These are phyloP conservation scores for Cystofilobasidium capitatum DNA, from an alignment of 768 basidiomycete species.

Conservation along the genomic window DNA sequence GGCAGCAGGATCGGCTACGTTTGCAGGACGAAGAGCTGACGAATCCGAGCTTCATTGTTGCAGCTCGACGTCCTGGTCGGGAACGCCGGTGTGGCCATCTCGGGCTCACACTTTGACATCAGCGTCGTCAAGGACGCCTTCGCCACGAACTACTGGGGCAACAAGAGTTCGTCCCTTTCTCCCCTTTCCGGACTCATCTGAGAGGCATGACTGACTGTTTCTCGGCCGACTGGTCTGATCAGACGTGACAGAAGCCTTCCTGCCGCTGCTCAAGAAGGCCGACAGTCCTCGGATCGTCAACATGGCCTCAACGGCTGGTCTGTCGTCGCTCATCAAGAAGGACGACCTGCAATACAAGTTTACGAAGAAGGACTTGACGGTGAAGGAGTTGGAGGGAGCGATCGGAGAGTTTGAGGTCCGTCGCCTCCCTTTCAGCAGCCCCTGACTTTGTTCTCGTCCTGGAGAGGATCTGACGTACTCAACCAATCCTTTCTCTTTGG, in stretches of 20 bases:
- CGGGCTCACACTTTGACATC: slow-evolving; percentile 21
- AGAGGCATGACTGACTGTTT: not conserved
- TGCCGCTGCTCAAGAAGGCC: slow-evolving; percentile 29
- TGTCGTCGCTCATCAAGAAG: slow-evolving; percentile 23
- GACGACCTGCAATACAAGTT: slow-evolving; percentile 17
- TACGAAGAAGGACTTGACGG: slow-evolving; percentile 14
- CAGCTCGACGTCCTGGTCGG: slow-evolving; percentile 31
- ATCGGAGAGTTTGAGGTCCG: slow-evolving; percentile 29
- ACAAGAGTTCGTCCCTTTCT: slow-evolving; percentile 17
- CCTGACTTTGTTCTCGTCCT: no score
- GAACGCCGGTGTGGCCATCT: slow-evolving; percentile 29
- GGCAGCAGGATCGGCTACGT: no score
- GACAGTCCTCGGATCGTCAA: slow-evolving; percentile 27
- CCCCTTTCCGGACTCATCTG: not conserved
- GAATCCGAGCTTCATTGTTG: no score
- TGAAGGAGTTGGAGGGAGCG: slow-evolving; percentile 23
- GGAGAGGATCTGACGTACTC: not conserved
- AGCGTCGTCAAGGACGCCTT: slow-evolving; percentile 30
- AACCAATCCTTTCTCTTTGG: no score
- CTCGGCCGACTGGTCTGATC: not conserved
- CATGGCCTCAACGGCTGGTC: slow-evolving; percentile 29
- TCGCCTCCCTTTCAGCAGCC: not conserved
- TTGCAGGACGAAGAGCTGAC: no score
- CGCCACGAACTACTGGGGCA: slow-evolving; percentile 28
- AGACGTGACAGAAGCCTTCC: slow-evolving; percentile 26